Evolutionary conservation across 805 yeast species (phyloP), one percentile per base, ranked within the genome.

Genomic region (Maudiozyma bulderi): DNA sequence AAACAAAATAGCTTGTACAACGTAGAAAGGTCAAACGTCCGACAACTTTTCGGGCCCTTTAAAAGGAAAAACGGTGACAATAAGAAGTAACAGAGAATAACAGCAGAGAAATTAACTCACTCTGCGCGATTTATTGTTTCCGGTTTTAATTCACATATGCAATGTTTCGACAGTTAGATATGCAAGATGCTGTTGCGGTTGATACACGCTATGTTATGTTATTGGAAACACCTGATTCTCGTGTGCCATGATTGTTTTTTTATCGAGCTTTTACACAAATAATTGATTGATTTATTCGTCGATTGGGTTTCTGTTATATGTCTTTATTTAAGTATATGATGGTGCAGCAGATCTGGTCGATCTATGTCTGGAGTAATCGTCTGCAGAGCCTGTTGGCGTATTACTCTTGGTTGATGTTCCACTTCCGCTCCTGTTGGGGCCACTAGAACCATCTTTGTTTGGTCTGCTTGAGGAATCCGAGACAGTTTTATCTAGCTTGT

Each of bases 291-390:
- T 20, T 20, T 4, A 20, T 20, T 20, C 26, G 4, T 20, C 4
- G 26, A 20, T 20, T 20, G 26, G 26, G 26, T 20, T 20, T 20
- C 26, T 20, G 26, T 20, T 20, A 20, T 20, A 20, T 20, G 26
- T 20, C 26, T 20, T 20, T 20, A n/a, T n/a, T 35, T 15, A 51
- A 6, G 53, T 50, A 38, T 55, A 55, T 34, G 50, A 42, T 6
- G 58, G 56, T 4, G 58, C 48, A 10, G 38, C 54, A 10, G 60
- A 58, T 35, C 64, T 52, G 1, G 60, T 59, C 1, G 59, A 53
- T 33, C 62, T 51, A 35, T 50, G 51, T 31, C 64, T 13, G 11
- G 35, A 35, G 14, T 39, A 29, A 7, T 46, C 31, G 8, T 33
- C 45, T 13, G 45, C 10, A 20, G 26, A 20, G 2, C 43, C 41